Conservation (phyloP, 2,329 filamentous ascomycete genomes). For the Xylaria sp. region DNA sequence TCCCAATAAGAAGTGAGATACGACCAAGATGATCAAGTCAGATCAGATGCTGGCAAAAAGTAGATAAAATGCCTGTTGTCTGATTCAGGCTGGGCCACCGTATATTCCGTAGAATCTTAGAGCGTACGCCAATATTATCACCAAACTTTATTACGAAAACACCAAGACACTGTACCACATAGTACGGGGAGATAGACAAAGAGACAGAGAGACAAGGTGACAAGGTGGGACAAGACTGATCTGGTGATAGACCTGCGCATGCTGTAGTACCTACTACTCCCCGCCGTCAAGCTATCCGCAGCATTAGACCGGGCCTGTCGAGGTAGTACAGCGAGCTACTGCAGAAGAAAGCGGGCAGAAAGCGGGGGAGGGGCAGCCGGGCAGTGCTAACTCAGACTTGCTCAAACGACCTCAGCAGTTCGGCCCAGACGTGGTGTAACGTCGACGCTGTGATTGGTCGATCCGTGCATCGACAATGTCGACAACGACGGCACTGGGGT, state of each 20-base stretch:
- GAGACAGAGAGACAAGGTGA: not conserved
- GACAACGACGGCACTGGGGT: constrained; percentile 5
- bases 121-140: not conserved
- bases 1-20: not conserved
- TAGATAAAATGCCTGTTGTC: not conserved
- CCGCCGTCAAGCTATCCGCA: not conserved
- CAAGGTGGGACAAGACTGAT: not conserved
- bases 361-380: constrained; percentile 31
- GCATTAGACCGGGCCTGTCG: not conserved
- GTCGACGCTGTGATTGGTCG: constrained; percentile 17
- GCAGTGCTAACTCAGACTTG: constrained; percentile 5
- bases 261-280: constrained; percentile 5
- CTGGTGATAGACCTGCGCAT: not conserved
- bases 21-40: constrained; percentile 4
- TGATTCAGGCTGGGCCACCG: not conserved
- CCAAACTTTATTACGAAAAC: not conserved
- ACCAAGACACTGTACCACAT: not conserved
- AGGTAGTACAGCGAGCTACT: not conserved
- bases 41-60: not conserved
- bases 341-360: constrained; percentile 10
- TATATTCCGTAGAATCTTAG: not conserved
- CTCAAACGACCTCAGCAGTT: constrained; percentile 10
- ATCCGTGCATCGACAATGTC: constrained; percentile 9
- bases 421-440: constrained; percentile 13
- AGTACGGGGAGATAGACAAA: not conserved